Conservation (phyloP, 805 yeast species). For the Metschnikowia drakensbergensis region DNA sequence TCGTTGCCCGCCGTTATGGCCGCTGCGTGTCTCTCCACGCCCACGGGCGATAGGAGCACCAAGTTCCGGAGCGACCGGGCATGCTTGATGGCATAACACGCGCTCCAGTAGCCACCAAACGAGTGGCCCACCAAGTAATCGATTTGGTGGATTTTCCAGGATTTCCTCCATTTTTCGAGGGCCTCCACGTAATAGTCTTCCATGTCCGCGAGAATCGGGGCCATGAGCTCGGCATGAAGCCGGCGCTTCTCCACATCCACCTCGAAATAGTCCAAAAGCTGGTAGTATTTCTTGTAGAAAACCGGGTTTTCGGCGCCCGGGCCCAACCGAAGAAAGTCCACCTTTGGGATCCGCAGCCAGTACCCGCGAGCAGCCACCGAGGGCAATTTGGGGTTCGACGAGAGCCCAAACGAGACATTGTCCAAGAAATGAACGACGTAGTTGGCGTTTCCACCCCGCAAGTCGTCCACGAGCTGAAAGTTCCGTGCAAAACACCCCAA, state of each 20-base stretch:
- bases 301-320: conserved; percentile 21
- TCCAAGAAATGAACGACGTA: conserved; percentile 50
- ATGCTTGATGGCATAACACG: conserved; percentile 56
- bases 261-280: conserved; percentile 34
- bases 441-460: conserved; percentile 27
- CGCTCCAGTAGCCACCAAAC: conserved; percentile 71
- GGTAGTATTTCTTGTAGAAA: conserved; percentile 38
- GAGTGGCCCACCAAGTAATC: conserved; percentile 72
- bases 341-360: conserved; percentile 19
- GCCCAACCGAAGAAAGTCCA: conserved; percentile 24
- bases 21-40: conserved; percentile 66
- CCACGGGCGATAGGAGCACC: conserved; percentile 70
- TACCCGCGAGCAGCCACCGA: conserved; percentile 7
- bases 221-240: conserved; percentile 32
- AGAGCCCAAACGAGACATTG: conserved; percentile 48
- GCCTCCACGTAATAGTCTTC: conserved; percentile 56
- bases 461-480: conserved; percentile 37
- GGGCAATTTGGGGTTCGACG: conserved; percentile 40
- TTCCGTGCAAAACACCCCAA: conserved; percentile 55
- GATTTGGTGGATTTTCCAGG: conserved; percentile 47
- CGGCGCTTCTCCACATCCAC: conserved; percentile 24
- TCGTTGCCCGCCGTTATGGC: conserved; percentile 41
- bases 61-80: conserved; percentile 53
- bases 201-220: conserved; percentile 39
- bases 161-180: conserved; percentile 61